phyloP scores from a whole-genome alignment of 768 basidiomycete species.

The Leccinum arenicola region DNA sequence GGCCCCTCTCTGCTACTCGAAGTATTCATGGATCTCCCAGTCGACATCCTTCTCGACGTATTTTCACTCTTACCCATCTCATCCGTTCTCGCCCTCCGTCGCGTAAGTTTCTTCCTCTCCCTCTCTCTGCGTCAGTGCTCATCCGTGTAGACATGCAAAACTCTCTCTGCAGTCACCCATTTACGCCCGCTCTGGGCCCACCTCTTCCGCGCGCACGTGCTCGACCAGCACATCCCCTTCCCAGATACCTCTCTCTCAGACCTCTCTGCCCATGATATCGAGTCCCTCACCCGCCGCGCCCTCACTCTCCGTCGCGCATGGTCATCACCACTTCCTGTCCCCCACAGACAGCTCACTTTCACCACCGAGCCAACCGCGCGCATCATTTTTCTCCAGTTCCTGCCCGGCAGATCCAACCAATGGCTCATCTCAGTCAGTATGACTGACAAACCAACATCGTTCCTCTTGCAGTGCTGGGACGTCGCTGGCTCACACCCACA shows the following conservation, averaged over 20 bases:
- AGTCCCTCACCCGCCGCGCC: conserved; percentile 38
- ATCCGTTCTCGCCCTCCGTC: conserved; percentile 45
- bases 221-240: conserved; percentile 44
- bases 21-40: conserved; percentile 32
- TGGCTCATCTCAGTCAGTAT: conserved; percentile 48
- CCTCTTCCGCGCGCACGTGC: conserved; percentile 41
- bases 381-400: conserved; percentile 45
- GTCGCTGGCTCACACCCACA: conserved; percentile 30
- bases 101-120: conserved; percentile 34
- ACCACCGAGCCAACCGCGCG: conserved; percentile 30
- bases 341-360: conserved; percentile 28
- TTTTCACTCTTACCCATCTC: conserved; percentile 39
- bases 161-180: conserved; percentile 41
- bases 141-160: conserved; percentile 43
- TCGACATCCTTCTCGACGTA: conserved; percentile 47
- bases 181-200: conserved; percentile 49
- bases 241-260: conserved; percentile 37
- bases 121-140: not conserved
- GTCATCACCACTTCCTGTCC: conserved; percentile 39
- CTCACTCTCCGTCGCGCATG: conserved; percentile 48
- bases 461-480: conserved; percentile 59
- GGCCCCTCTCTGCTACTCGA: too few relatives aligned
- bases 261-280: conserved; percentile 45
- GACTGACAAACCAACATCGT: conserved; percentile 23
- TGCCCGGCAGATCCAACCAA: conserved; percentile 40